Evolutionary conservation across 768 basidiomycete species (phyloP), one percentile per base, ranked within the genome.

Genomic region (Hygrocybe punicea): DNA sequence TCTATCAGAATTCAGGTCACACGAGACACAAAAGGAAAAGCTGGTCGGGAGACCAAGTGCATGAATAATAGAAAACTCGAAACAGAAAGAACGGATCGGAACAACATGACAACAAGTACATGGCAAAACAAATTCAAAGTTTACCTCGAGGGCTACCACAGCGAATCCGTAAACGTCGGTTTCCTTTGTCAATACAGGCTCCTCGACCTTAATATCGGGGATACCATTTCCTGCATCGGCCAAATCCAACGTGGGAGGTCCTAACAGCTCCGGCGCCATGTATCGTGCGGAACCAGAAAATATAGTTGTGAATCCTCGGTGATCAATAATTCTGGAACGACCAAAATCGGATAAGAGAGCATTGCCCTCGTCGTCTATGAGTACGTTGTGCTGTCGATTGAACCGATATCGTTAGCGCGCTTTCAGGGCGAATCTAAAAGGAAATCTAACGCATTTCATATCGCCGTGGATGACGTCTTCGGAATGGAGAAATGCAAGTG

Each of bases 101-200:
- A 9, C 10, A 37, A n/a, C 29, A 51, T 44, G 47, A 48, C 7
- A 21, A 48, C 14, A n/a, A n/a, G n/a, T n/a, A n/a, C n/a, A n/a
- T n/a, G n/a, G n/a, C n/a, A n/a, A n/a, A n/a, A n/a, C n/a, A 16
- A 19, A 42, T 14, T 19, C 3, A 42, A 21, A 48, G 25, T 21
- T 21, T 21, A 48, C 47, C 59, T 72, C 68, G 13, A 71, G 49
- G 11, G 65, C 53, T 2, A 65, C 66, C 63, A 68, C 69, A 6
- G 57, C 70, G 24, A 63, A 65, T 0, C 67, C 62, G 51, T 63
- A 72, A 1, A 72, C 39, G 39, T 71, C 68, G 21, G 57, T 64
- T 6, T 56, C 33, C 8, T 34, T 51, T 16, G 60, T 58, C 25
- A 52, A 60, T 8, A 33, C 23, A 2, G 16, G 8, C 40, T 19